These are phyloP conservation scores for Rhodamnia argentea DNA, from an alignment of 345 rosid species.

Conservation along the genomic window DNA sequence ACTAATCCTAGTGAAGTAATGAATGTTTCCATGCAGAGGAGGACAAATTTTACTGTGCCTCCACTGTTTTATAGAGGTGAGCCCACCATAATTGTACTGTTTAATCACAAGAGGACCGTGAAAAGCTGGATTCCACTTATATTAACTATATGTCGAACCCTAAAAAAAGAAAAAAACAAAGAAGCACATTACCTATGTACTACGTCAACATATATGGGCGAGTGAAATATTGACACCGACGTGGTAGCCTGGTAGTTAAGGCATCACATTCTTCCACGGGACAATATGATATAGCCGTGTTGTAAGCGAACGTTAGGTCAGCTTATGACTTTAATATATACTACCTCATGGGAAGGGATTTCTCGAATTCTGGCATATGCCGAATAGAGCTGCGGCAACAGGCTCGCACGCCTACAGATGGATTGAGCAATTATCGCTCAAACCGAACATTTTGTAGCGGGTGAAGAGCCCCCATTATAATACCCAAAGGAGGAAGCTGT, in stretches of 20 bases:
- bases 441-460: background rate
- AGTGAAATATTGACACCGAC: background rate
- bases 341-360: background rate
- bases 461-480: background rate
- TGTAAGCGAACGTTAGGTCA: rapidly evolving
- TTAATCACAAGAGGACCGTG: background rate
- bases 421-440: background rate
- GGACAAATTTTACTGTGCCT: background rate
- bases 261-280: background rate
- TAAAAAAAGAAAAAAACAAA: background rate
- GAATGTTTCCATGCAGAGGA: background rate
- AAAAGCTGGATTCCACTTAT: background rate
- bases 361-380: background rate
- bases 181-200: background rate
- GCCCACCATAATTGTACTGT: background rate
- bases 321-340: background rate
- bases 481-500: background rate
- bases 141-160: background rate
- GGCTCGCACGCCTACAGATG: background rate
- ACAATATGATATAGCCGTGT: background rate
- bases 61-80: background rate
- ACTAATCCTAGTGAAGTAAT: background rate
- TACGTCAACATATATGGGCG: background rate
- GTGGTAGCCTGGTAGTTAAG: background rate
- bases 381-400: background rate